phyloP scores from a whole-genome alignment of 192 early-diverging fungal genomes.

The Coemansia sp. region DNA sequence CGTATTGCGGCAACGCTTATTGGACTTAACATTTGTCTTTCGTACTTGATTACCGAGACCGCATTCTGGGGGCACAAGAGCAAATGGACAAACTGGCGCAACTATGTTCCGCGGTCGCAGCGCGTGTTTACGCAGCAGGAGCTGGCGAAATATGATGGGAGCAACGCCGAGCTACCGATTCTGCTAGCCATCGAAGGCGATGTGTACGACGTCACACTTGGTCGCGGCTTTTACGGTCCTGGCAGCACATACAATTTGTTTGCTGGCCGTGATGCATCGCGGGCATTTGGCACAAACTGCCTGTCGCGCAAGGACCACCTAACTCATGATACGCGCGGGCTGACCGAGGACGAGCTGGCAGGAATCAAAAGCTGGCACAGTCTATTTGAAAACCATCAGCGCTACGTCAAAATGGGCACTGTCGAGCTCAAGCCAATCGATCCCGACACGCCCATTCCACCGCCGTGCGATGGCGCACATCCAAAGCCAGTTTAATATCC shows the following conservation, averaged over 20 bases:
- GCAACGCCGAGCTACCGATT: slow-evolving; percentile 74
- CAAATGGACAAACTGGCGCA: slow-evolving; percentile 69
- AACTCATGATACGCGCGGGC: slow-evolving; percentile 90
- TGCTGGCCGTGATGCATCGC: slow-evolving; percentile 85
- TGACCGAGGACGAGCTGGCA: slow-evolving; percentile 70
- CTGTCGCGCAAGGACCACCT: slow-evolving; percentile 76
- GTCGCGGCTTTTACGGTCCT: slow-evolving; percentile 75
- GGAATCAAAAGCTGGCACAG: slow-evolving; percentile 78
- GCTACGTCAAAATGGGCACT: slow-evolving; percentile 82
- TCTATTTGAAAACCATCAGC: slow-evolving; percentile 85
- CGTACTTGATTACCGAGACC: slow-evolving; percentile 72
- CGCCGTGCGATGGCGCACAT: slow-evolving; percentile 64
- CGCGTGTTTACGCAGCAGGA: slow-evolving; percentile 73
- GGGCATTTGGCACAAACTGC: slow-evolving; percentile 95
- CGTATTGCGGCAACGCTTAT: slow-evolving; percentile 33
- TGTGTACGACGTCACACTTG: slow-evolving; percentile 88
- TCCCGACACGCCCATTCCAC: slow-evolving; percentile 77
- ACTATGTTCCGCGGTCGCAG: slow-evolving; percentile 68
- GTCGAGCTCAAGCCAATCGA: slow-evolving; percentile 83
- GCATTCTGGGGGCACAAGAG: slow-evolving; percentile 73
- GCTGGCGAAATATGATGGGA: slow-evolving; percentile 81
- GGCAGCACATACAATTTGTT: slow-evolving; percentile 82
- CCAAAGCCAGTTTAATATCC: slow-evolving; percentile 38
- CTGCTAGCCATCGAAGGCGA: slow-evolving; percentile 90
- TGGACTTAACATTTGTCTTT: slow-evolving; percentile 49